These are phyloP conservation scores for Carex littledalei DNA, from an alignment of 176 grass and related monocot genomes.

Conservation along the genomic window DNA sequence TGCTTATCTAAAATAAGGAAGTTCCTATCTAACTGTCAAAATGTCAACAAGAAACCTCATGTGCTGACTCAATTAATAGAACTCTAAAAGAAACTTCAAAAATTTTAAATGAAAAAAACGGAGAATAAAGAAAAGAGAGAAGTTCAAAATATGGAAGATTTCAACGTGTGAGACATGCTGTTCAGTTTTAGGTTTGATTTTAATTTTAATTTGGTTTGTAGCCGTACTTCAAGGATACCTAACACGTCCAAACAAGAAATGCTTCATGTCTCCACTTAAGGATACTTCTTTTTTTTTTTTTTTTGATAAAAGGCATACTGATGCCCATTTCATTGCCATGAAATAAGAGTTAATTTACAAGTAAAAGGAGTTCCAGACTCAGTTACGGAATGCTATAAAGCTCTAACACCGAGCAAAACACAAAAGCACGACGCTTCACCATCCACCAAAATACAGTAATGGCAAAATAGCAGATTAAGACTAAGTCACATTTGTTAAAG, in stretches of 20 bases:
- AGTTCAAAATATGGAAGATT: constrained; percentile 27
- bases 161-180: constrained; percentile 71
- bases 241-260: neutral
- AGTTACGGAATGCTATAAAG: too few species aligned
- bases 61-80: constrained; percentile 26
- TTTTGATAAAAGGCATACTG: too few species aligned
- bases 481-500: too few species aligned
- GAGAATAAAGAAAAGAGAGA: constrained; percentile 20
- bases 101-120: neutral
- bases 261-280: constrained; percentile 3
- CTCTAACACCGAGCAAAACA: too few species aligned
- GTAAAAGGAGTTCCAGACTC: too few species aligned
- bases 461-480: too few species aligned
- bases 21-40: constrained; percentile 37
- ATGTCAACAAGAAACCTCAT: constrained; percentile 58
- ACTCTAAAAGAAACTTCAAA: constrained; percentile 22
- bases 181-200: constrained; percentile 24
- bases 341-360: too few species aligned
- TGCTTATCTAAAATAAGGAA: constrained; percentile 50
- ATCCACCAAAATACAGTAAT: too few species aligned
- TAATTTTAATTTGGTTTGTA: neutral
- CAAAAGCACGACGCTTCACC: too few species aligned
- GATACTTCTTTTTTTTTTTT: too few species aligned
- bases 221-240: constrained; percentile 17
- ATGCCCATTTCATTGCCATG: too few species aligned